Conservation (phyloP, 2,329 filamentous ascomycete genomes). For the Talaromyces sp. region DNA sequence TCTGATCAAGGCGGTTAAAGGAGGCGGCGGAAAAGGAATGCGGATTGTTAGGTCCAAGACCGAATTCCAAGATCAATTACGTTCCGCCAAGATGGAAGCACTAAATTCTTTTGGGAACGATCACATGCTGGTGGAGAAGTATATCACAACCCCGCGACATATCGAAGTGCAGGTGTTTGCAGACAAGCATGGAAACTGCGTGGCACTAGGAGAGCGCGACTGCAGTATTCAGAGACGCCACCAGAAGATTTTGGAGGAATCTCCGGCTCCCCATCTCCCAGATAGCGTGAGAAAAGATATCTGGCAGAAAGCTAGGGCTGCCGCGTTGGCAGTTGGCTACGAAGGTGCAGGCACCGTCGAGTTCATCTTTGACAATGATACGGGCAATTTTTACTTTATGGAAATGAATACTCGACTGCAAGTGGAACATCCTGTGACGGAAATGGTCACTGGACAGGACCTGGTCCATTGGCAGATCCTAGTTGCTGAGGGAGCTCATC, state of each 20-base stretch:
- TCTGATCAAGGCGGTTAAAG: conserved; percentile 62
- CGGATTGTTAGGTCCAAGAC: conserved; percentile 54
- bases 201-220: conserved; percentile 60
- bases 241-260: conserved; percentile 63
- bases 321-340: conserved; percentile 59
- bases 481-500: conserved; percentile 66
- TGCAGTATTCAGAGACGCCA: conserved; percentile 62
- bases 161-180: conserved; percentile 65
- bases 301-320: conserved; percentile 60
- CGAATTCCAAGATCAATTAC: conserved; percentile 57
- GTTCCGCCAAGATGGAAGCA: conserved; percentile 61
- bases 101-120: conserved; percentile 62
- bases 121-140: conserved; percentile 63
- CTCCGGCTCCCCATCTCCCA: conserved; percentile 57
- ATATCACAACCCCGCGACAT: conserved; percentile 61
- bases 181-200: conserved; percentile 60
- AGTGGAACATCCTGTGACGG: conserved; percentile 93
- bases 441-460: conserved; percentile 70
- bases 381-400: conserved; percentile 64
- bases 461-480: conserved; percentile 94
- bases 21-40: conserved; percentile 65
- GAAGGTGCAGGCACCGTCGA: conserved; percentile 64
- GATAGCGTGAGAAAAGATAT: conserved; percentile 58
- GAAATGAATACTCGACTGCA: conserved; percentile 78
- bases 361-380: conserved; percentile 65